Percentiles rank a stretch among this genome's conserved stretches.
Evolutionary conservation across 768 basidiomycete species (phyloP).

Genomic region (Rossbeevera mucosa): DNA sequence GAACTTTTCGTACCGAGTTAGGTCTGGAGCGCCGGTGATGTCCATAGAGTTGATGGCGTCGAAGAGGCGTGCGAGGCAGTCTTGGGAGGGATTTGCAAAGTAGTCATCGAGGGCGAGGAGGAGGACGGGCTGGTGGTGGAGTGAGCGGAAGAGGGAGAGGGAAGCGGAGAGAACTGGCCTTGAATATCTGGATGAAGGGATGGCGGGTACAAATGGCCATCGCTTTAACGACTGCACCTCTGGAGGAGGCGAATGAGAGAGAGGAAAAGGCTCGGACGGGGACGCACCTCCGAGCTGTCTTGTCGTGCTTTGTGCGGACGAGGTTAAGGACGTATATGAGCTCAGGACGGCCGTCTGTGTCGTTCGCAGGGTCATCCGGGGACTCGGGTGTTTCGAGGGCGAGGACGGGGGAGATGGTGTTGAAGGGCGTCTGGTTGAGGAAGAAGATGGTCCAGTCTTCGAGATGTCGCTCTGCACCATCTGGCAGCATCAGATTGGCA

Average conservation of each 20-base stretch:
- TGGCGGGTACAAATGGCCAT: conserved; percentile 91
- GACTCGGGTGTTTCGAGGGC: conserved; percentile 54
- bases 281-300: conserved; percentile 67
- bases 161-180: conserved; percentile 43
- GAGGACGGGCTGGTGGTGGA: conserved; percentile 72
- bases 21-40: conserved; percentile 66
- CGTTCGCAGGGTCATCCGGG: conserved; percentile 25
- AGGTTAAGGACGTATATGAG: conserved; percentile 86
- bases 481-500: conserved; percentile 97
- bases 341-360: conserved; percentile 36
- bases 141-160: conserved; percentile 2
- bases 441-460: conserved; percentile 99
- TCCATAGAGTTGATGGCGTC: conserved; percentile 93
- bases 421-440: conserved; percentile 89
- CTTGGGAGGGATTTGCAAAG: conserved; percentile 82
- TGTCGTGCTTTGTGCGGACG: conserved; percentile 89
- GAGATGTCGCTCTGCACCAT: conserved; percentile 90
- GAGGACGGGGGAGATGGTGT: conserved; percentile 79
- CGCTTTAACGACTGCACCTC: conserved; percentile 92
- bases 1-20: conserved; percentile 80
- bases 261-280: conserved; percentile 1
- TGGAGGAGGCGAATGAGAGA: conserved; percentile 30
- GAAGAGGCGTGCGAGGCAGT: conserved; percentile 84
- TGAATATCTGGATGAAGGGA: conserved; percentile 95
- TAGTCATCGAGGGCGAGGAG: conserved; percentile 95